Base-by-base conservation (phyloP, 768 basidiomycete species). In the Mycena epipterygia region DNA sequence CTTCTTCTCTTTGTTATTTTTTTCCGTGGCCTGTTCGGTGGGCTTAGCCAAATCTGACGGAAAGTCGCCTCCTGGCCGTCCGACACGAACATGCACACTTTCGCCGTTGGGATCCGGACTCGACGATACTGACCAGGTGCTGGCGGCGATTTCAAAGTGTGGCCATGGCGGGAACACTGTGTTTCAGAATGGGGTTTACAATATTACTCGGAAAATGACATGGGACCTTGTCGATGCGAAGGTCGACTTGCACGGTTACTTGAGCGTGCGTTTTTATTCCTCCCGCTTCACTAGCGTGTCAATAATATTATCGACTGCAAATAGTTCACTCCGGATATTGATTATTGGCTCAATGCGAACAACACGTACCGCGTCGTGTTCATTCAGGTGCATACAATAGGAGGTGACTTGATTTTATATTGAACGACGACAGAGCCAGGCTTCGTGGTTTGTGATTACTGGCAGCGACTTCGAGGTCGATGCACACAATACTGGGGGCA, bases 381-480 rank as follows among this genome's bases (percentile, higher is more conserved):
- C 75, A 88, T 90, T 63, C 89, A 90, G 80, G 88, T 86, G 56
- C 17, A 21, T 4, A 16, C 55, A 35, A 32, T 19, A 0, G 27
- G 23, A 27, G 11, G n/a, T 29, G 21, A 25, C 3, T 8, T 0
- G 48, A 11, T 29, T 62, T 44, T 33, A n/a, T n/a, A 23, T 46
- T 42, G n/a, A n/a, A n/a, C n/a, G n/a, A 25, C 2, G 17, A 8
- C 59, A 90, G 87, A 85, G 80, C 71, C 90, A 90, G 81, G 87
- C 89, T 2, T 90, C 89, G 8, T 90, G 89, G 88, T 90, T 90
- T 72, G 86, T 90, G 55, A 80, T 90, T 37, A 88, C 88, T 3
- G 89, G 89, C 3, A 79, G 79, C 33, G 83, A 89, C 79, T 90
- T 90, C 66, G 80, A 80, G 19, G 83, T 90, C 68, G 86, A 90